These are phyloP conservation scores for Rhizopus delemar DNA, from an alignment of 371 early-diverging fungal genomes.

Conservation along the genomic window DNA sequence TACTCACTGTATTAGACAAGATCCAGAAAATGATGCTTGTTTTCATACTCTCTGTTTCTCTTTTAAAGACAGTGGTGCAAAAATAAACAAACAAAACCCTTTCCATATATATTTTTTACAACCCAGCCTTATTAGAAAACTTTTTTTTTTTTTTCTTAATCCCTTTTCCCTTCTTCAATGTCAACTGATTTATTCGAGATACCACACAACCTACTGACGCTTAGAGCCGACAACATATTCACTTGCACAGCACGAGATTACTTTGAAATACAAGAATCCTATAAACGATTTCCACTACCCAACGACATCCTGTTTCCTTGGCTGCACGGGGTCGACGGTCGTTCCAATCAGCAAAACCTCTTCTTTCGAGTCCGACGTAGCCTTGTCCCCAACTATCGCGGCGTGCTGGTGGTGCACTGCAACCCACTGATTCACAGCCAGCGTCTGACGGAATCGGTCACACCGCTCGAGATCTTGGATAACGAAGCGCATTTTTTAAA, in stretches of 20 bases:
- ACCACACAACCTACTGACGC: background rate
- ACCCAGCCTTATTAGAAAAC: background rate
- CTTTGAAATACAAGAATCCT: conserved; percentile 16
- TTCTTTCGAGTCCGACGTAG: conserved; percentile 60
- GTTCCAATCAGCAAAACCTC: conserved; percentile 50
- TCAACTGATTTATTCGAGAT: conserved; percentile 8
- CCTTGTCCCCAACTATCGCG: conserved; percentile 46
- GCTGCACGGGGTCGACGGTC: conserved; percentile 67
- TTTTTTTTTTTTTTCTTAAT: background rate
- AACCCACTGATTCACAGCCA: conserved; percentile 14
- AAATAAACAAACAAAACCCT: background rate
- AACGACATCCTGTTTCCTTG: conserved; percentile 64
- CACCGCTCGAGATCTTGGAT: conserved; percentile 5
- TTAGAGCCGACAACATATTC: conserved; percentile 9
- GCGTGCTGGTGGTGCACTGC: conserved; percentile 46
- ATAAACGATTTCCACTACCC: conserved; percentile 51
- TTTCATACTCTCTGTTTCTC: too few relatives aligned
- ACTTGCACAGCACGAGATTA: conserved; percentile 9
- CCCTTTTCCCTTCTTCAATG: background rate
- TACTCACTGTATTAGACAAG: too few relatives aligned
- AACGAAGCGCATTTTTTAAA: conserved; percentile 25
- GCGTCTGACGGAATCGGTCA: conserved; percentile 26
- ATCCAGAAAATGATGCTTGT: too few relatives aligned
- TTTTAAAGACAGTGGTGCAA: too few relatives aligned
- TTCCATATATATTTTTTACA: too few relatives aligned